Evolutionary conservation across 257 asterid species (phyloP).

Genomic region (Salvia miltiorrhiza): DNA sequence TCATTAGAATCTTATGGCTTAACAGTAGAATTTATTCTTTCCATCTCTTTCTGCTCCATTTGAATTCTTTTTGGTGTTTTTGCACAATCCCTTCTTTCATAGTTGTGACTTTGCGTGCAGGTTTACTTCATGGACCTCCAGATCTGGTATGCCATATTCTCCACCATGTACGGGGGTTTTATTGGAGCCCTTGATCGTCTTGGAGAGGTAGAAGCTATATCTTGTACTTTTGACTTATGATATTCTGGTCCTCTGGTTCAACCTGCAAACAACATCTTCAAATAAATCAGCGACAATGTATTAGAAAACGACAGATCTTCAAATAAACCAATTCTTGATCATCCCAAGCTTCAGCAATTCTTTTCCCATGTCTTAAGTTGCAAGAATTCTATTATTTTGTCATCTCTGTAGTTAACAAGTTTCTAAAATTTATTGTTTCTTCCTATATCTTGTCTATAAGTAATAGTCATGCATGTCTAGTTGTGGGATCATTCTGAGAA

Average conservation of each 20-base stretch:
- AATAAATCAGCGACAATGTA: no score
- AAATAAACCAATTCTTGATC: constrained; percentile 9
- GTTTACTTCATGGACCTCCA: constrained; percentile 97
- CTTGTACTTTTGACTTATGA: background rate
- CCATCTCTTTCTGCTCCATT: background rate
- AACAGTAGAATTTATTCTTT: background rate
- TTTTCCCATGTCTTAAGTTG: background rate
- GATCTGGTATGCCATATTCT: constrained; percentile 89
- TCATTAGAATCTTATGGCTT: constrained; percentile 18
- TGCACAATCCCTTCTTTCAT: constrained; percentile 8
- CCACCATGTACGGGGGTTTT: constrained; percentile 84
- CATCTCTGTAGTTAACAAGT: background rate
- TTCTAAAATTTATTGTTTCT: background rate
- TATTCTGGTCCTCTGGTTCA: background rate
- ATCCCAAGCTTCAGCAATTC: constrained; percentile 11
- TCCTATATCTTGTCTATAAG: background rate
- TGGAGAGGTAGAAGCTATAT: constrained; percentile 69
- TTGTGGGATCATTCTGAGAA: constrained; percentile 13
- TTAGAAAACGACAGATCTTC: no score
- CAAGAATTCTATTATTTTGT: background rate
- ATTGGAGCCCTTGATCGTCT: constrained; percentile 96
- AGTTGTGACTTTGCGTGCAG: constrained; percentile 41
- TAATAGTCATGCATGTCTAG: background rate
- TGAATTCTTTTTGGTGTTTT: background rate
- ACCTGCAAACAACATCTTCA: background rate